Conservation (phyloP, 306 rosid species). For the Acacia acuminata region DNA sequence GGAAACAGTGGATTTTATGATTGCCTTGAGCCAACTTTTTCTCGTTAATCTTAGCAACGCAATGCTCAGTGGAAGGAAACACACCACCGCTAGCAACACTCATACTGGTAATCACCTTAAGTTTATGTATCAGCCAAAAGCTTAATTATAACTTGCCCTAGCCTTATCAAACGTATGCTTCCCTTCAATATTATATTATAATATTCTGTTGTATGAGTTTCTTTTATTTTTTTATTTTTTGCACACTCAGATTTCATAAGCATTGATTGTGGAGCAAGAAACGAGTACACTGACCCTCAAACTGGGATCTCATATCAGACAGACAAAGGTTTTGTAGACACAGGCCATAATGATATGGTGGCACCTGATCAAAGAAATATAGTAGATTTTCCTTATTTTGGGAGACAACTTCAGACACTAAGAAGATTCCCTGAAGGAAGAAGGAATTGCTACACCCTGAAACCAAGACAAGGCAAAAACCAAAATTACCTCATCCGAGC, state of each 20-base stretch:
- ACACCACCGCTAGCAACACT: not conserved
- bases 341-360: not conserved
- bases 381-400: not conserved
- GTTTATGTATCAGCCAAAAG: no score
- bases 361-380: not conserved
- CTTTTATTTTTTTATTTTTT: not conserved
- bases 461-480: slow-evolving; percentile 30
- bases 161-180: no score
- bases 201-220: not conserved
- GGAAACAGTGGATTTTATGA: not conserved
- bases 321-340: not conserved
- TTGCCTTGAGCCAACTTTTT: not conserved
- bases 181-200: no score
- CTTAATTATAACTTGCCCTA: no score
- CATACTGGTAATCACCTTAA: not conserved
- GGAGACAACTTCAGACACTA: not conserved
- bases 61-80: not conserved
- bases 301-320: not conserved
- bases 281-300: not conserved
- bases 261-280: not conserved
- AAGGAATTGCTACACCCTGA: slow-evolving; percentile 48
- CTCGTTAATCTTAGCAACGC: not conserved
- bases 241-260: not conserved
- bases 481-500: slow-evolving; percentile 44
- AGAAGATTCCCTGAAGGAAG: slow-evolving; percentile 26